Evolutionary conservation across 192 early-diverging fungal species (phyloP).

Genomic region (Coemansia aciculifera): DNA sequence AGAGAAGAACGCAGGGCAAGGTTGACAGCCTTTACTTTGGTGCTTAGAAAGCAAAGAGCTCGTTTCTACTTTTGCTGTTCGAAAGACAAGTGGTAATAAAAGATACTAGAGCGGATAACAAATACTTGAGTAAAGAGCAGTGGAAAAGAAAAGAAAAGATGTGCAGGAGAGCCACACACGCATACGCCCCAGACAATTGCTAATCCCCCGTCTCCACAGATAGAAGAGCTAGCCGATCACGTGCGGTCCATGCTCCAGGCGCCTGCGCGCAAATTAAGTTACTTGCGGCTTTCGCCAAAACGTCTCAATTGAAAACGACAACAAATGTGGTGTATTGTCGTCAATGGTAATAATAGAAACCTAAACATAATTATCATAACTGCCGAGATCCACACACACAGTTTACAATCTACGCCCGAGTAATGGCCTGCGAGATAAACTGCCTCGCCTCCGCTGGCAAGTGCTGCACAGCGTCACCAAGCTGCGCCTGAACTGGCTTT

Average conservation of each 20-base stretch:
- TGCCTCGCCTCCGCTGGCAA: conserved; percentile 20
- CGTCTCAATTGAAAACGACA: neutral
- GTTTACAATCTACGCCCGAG: neutral
- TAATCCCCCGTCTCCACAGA: neutral
- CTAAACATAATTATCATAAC: neutral
- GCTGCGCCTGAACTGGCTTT: conserved; percentile 19
- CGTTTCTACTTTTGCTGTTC: neutral
- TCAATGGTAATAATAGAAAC: neutral
- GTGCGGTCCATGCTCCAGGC: conserved; percentile 6
- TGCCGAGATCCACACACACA: neutral
- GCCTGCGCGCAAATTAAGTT: conserved; percentile 3
- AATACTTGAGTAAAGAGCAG: conserved; percentile 1
- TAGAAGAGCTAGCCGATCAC: conserved; percentile 3
- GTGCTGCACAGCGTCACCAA: conserved; percentile 21
- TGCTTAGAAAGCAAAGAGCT: neutral
- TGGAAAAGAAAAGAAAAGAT: neutral
- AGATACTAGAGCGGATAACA: neutral
- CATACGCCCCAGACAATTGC: neutral
- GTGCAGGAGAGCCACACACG: neutral
- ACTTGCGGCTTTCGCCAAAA: neutral
- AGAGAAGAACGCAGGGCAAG: neutral
- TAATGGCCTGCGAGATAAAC: conserved; percentile 22
- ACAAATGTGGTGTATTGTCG: conserved; percentile 3
- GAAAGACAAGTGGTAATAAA: neutral
- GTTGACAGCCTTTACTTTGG: neutral